Percentiles rank a stretch among this genome's conserved stretches.
Evolutionary conservation across 192 early-diverging fungal species (phyloP).

Genomic region (Linnemannia hyalina): DNA sequence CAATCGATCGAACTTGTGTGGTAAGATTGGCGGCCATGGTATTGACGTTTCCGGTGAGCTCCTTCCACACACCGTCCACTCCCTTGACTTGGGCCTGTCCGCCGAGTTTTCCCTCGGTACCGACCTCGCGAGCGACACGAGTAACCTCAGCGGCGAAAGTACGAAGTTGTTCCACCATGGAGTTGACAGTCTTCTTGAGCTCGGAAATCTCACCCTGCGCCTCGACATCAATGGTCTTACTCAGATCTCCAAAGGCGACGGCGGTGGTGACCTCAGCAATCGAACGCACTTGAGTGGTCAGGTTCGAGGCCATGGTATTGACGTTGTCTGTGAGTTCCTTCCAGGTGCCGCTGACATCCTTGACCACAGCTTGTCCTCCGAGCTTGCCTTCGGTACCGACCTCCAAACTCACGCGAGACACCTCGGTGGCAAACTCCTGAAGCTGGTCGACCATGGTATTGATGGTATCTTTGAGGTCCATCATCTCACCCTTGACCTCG

Average conservation of each 20-base stretch:
- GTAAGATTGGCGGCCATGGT: conserved; percentile 61
- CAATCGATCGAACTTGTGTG: no score
- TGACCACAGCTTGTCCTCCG: neutral
- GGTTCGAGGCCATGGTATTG: conserved; percentile 65
- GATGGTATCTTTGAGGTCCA: conserved; percentile 64
- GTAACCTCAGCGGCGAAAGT: conserved; percentile 73
- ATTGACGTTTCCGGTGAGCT: conserved; percentile 73
- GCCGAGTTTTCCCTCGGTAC: conserved; percentile 76
- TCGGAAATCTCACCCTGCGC: conserved; percentile 58
- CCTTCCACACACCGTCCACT: conserved; percentile 74
- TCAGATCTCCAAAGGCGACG: conserved; percentile 57
- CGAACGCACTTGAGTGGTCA: conserved; percentile 62
- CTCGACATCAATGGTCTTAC: conserved; percentile 58
- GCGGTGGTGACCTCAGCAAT: conserved; percentile 61
- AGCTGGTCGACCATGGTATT: conserved; percentile 69
- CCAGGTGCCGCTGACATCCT: conserved; percentile 32
- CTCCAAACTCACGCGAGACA: conserved; percentile 49
- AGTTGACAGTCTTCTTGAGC: conserved; percentile 60
- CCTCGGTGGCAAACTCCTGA: conserved; percentile 60
- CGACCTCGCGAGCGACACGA: conserved; percentile 63
- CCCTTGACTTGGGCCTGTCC: conserved; percentile 70
- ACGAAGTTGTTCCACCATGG: conserved; percentile 64
- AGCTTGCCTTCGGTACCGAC: conserved; percentile 55
- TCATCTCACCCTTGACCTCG: conserved; percentile 68
- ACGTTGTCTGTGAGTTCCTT: conserved; percentile 64